Evolutionary conservation across 257 asterid species (phyloP).

Genomic region (Scutellaria galericulata): DNA sequence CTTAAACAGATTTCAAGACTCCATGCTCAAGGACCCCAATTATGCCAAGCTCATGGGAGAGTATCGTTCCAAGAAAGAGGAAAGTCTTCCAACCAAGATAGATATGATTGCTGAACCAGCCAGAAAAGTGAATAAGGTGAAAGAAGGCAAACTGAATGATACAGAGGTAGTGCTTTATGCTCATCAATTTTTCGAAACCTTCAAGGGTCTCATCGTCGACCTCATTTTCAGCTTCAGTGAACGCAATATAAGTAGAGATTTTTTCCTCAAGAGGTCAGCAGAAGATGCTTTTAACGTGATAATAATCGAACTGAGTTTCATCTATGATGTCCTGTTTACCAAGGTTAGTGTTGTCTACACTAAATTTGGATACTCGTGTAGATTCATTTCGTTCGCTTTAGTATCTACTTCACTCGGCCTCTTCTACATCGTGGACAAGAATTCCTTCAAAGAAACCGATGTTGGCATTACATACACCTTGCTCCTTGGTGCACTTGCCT

Average conservation of each 20-base stretch:
- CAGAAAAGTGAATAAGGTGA: constrained; percentile 27
- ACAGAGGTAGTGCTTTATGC: constrained; percentile 46
- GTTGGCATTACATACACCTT: constrained; percentile 50
- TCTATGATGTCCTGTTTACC: constrained; percentile 58
- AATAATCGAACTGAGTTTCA: constrained; percentile 58
- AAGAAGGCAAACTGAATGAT: constrained; percentile 19
- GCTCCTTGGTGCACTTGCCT: constrained; percentile 51
- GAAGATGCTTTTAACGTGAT: constrained; percentile 55
- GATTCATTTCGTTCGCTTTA: constrained; percentile 35
- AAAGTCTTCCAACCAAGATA: constrained; percentile 45
- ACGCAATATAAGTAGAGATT: constrained; percentile 42
- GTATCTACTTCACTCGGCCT: constrained; percentile 42
- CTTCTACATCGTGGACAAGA: constrained; percentile 42
- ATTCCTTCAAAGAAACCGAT: constrained; percentile 26
- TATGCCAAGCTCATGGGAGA: constrained; percentile 60
- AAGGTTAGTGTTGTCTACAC: constrained; percentile 46
- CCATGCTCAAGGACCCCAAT: constrained; percentile 53
- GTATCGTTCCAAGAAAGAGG: constrained; percentile 44
- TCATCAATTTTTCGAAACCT: constrained; percentile 41
- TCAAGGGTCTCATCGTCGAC: constrained; percentile 66
- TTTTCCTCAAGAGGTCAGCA: constrained; percentile 40
- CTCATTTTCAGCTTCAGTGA: constrained; percentile 53
- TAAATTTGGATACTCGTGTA: constrained; percentile 15
- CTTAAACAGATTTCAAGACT: constrained; percentile 42
- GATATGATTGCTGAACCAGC: constrained; percentile 39